Evolutionary conservation across 768 basidiomycete genomes (phyloP), one percentile per base, ranked within the genome.

Genomic region (Leucocoprinus leucothites): DNA sequence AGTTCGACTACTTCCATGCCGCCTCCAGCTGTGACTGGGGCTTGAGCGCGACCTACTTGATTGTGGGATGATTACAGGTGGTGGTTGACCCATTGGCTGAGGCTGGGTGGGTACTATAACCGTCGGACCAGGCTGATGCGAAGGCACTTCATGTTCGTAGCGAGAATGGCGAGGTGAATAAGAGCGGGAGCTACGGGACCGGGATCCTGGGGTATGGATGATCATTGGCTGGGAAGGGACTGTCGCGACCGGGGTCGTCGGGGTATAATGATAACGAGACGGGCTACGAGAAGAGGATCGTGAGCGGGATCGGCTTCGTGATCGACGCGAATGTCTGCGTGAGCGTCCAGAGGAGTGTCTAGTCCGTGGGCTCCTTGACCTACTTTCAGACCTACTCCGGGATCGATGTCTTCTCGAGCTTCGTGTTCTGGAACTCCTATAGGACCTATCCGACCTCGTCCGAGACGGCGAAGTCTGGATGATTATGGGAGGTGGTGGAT

Each of bases 121-220:
- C 21, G 41, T 22, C 6, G 45, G 42, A 18, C 53, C 6, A 25
- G 9, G 42, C n/a, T 38, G 44, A 3, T 31, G 46, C 11, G 31
- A 16, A 18, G 50, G 50, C 6, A 53, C 18, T 26, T 21, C 43
- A 56, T 40, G 14, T 13, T 18, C 47, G 48, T 52, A 38, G 42
- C n/a, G 31, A 21, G 51, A 56, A 16, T 46, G 16, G 38, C 50
- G 28, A 41, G 57, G 61, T 3, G 69, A 65, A 28, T 61, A 45
- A 13, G 52, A 52, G 24, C 45, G 64, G 48, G 64, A 64, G n/a
- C 61, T 38, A 38, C 38, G 57, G 34, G 63, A 64, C 22, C 49
- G 52, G 3, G 53, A 54, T 26, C 36, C 14, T 7, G 54, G 36
- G 18, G 53, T 50, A 18, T 43, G 43, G 28, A 56, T 49, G 38